These are phyloP conservation scores for Cyanidioschyzon merolae DNA, from an alignment of 23 red algal genomes.

Conservation along the genomic window DNA sequence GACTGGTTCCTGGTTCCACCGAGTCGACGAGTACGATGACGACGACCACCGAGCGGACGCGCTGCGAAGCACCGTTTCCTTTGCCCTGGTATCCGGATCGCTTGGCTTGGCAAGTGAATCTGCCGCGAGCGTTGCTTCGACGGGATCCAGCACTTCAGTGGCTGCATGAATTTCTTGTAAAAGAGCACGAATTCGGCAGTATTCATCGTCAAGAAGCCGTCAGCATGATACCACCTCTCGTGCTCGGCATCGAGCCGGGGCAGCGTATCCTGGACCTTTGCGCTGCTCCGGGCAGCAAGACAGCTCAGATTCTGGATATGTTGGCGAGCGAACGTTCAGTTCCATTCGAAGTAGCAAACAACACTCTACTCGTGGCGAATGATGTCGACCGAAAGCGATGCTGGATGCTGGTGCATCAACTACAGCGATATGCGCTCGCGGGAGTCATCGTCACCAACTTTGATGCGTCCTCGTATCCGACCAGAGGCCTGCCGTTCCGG, in stretches of 20 bases:
- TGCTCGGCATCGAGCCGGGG: conserved; percentile 52
- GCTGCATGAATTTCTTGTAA: conserved; percentile 70
- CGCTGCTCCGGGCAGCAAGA: conserved; percentile 93
- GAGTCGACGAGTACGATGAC: no score
- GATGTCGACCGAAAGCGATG: conserved; percentile 75
- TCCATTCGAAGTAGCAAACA: background rate
- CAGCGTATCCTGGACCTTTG: conserved; percentile 76
- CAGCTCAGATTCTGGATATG: conserved; percentile 72
- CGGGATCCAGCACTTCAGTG: conserved; percentile 37
- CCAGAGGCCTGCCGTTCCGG: background rate
- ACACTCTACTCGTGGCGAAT: conserved; percentile 69
- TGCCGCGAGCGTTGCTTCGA: conserved; percentile 63
- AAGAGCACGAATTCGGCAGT: conserved; percentile 54
- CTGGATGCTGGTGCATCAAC: conserved; percentile 82
- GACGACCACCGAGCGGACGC: no score
- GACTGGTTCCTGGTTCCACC: no score
- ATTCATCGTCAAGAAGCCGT: conserved; percentile 96
- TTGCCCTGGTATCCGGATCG: conserved; percentile 66
- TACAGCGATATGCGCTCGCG: conserved; percentile 64
- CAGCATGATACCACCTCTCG: conserved; percentile 82
- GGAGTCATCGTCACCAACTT: conserved; percentile 76
- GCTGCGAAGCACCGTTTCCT: conserved; percentile 26
- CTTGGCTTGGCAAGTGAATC: conserved; percentile 63
- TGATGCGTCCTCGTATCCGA: conserved; percentile 41
- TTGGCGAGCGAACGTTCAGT: conserved; percentile 14